Base-by-base conservation (phyloP, 169 alveolate genomes). In the Ichthyophthirius multifiliis region DNA sequence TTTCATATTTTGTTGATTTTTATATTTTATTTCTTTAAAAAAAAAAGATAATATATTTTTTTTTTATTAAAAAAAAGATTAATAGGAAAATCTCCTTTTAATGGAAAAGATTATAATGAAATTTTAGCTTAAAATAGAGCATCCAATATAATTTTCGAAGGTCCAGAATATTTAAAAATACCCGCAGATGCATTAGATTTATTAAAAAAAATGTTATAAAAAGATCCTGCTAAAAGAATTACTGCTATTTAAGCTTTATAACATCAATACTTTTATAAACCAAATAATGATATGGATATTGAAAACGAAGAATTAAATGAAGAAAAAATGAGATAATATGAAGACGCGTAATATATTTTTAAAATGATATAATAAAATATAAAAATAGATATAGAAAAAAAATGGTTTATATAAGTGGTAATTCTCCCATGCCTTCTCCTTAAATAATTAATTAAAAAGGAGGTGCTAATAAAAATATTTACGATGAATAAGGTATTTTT, bases 1-100 rank as follows among this genome's bases (percentile, higher is more conserved):
- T 81, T 81, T 62, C 76, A 81, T 43, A 81, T 81, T n/a, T n/a
- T n/a, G n/a, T n/a, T n/a, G n/a, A n/a, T n/a, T n/a, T n/a, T n/a
- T n/a, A n/a, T n/a, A n/a, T n/a, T n/a, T n/a, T n/a, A n/a, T n/a
- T n/a, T n/a, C n/a, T n/a, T n/a, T n/a, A n/a, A n/a, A n/a, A n/a
- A n/a, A n/a, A n/a, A n/a, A n/a, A n/a, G n/a, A n/a, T n/a, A n/a
- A n/a, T 1, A 16, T 67, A 16, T 37, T 18, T 5, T n/a, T 41
- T 34, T 2, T 31, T 46, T 34, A 10, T 30, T 32, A 5, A 37
- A 16, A 23, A 39, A 27, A 30, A 85, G 90, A 74, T 71, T 90
- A 9, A 78, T 87, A 34, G 95, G 95, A 0, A 76, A 89, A 35
- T 90, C 92, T 34, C 91, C 95, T 20, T 90, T 90, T 80, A 90